Evolutionary conservation across 352 stramenopile species (phyloP).

Genomic region (Globisporangium okanoganense): DNA sequence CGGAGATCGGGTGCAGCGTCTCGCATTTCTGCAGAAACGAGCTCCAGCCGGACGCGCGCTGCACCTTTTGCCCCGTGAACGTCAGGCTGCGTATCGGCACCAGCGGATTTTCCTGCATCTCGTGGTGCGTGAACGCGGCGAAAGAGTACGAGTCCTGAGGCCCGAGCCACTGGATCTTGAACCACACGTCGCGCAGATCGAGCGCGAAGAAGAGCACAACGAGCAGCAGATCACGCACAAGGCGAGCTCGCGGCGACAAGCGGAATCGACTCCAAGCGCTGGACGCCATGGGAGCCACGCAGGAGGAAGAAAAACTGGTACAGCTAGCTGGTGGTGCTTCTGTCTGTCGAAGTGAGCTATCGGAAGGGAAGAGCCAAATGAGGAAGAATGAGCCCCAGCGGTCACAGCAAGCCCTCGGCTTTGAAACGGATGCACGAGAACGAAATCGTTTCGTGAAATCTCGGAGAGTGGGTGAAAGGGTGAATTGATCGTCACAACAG

Average conservation of each 20-base stretch:
- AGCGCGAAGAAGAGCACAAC: constrained; percentile 30
- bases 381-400: neutral
- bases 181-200: constrained; percentile 52
- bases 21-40: constrained; percentile 50
- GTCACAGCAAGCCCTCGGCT: neutral
- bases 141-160: constrained; percentile 37
- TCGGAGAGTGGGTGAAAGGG: neutral
- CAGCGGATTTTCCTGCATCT: constrained; percentile 13
- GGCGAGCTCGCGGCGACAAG: constrained; percentile 5
- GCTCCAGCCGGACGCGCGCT: constrained; percentile 34
- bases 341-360: neutral
- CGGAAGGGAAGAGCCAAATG: neutral
- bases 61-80: constrained; percentile 15
- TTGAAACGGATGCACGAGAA: neutral
- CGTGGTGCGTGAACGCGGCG: constrained; percentile 22
- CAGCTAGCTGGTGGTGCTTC: neutral
- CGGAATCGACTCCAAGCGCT: neutral
- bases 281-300: neutral
- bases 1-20: constrained; percentile 21
- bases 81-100: constrained; percentile 8
- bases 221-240: constrained; percentile 29
- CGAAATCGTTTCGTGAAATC: neutral
- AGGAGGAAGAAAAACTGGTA: neutral
- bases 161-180: constrained; percentile 53
- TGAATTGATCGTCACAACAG: neutral